Evolutionary conservation across 306 rosid species (phyloP), one percentile per base, ranked within the genome.

Genomic region (Medicago ruthenica): DNA sequence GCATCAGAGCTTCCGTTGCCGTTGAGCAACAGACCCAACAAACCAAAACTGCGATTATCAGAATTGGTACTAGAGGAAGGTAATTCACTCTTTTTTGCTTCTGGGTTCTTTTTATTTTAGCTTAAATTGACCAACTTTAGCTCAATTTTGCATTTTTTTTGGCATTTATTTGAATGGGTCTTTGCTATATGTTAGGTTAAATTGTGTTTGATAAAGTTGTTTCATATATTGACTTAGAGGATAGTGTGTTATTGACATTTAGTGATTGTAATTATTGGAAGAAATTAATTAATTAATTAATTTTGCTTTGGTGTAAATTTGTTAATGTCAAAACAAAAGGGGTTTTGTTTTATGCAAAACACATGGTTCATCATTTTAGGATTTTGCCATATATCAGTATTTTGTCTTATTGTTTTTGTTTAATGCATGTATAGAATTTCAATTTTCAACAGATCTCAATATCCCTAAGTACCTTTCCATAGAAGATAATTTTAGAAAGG

Each of bases 21-120:
- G 93, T 86, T 45, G 98, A 91, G 82, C 89, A 88, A 73, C 92
- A 83, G 67, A 79, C 79, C 44, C 83, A 71, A 70, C 73, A 86
- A 65, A 77, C 81, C 54, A 88, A 87, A 37, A 71, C 88, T 6
- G 97, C 96, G 7, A 84, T 91, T 8, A 51, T 93, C 79, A 85
- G 87, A 80, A 93, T 93, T 78, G 98, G 98, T 63, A 93, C 98
- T 39, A 74, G 98, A 74, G 98, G 97, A 83, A 93, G 98, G 98
- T 91, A 82, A 70, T 36, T 41, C 15, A 39, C 17, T 44, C 34
- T 11, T 34, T 64, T 57, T 9, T 24, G 11, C 55, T 48, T 65
- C 8, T 53, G 44, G 47, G 54, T 34, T 40, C 24, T 67, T 4
- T 34, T 37, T 0, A 2, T 47, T 12, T 7, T 7, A 3, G 2